These are phyloP conservation scores for Fusarium goolgardi DNA, from an alignment of 2,329 filamentous ascomycete species.

Conservation along the genomic window DNA sequence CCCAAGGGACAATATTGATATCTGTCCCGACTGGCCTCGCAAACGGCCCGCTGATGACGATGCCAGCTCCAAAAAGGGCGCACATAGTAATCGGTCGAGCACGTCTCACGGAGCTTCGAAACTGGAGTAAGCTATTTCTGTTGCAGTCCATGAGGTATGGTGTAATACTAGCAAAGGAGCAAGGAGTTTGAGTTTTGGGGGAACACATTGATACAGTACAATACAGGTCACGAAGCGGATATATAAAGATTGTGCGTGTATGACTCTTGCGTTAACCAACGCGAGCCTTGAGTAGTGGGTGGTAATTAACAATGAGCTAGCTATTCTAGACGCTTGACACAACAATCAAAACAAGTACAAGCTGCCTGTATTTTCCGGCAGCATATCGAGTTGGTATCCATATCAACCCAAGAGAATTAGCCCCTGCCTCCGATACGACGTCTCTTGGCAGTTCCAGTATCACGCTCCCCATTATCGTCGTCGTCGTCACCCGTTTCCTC, in stretches of 20 bases:
- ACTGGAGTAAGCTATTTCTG: slow-evolving; percentile 32
- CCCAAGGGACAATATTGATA: slow-evolving; percentile 86
- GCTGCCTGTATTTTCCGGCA: slow-evolving; percentile 27
- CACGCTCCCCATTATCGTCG: slow-evolving; percentile 60
- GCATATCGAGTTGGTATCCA: slow-evolving; percentile 31
- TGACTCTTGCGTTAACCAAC: slow-evolving; percentile 1
- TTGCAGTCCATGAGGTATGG: not conserved
- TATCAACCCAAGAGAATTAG: slow-evolving; percentile 36
- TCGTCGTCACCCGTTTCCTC: slow-evolving; percentile 63
- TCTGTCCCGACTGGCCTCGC: slow-evolving; percentile 90
- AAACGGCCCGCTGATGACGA: slow-evolving; percentile 63
- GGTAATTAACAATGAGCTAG: slow-evolving; percentile 39
- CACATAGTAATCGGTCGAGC: slow-evolving; percentile 50
- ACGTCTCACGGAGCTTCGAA: slow-evolving; percentile 49
- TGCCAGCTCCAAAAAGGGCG: slow-evolving; percentile 45
- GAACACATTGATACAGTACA: not conserved
- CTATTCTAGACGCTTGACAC: slow-evolving; percentile 45
- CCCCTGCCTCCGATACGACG: slow-evolving; percentile 52
- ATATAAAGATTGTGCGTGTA: slow-evolving; percentile 5
- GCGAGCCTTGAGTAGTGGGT: slow-evolving; percentile 25
- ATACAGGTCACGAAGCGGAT: not conserved
- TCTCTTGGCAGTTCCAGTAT: slow-evolving; percentile 52
- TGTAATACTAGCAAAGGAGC: slow-evolving; percentile 6
- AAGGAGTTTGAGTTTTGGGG: slow-evolving; percentile 20
- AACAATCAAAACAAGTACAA: slow-evolving; percentile 40